Evolutionary conservation across 495 filamentous ascomycete species (phyloP), one percentile per base, ranked within the genome.

Genomic region (Rhypophila decipiens): DNA sequence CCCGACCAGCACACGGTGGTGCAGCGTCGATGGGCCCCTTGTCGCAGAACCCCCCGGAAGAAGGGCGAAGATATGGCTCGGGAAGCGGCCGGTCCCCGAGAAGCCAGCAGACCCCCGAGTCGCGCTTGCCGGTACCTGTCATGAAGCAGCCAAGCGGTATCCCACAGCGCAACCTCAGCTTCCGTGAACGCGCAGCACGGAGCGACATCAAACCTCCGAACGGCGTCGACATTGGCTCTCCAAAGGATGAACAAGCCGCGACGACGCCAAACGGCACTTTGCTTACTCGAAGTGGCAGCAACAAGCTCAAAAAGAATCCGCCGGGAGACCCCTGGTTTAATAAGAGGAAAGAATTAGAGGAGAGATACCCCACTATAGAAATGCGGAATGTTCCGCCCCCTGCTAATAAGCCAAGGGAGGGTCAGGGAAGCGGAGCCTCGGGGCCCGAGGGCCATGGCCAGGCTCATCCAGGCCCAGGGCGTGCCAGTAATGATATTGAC

Each of bases 161-260:
- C 24, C 68, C 70, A 37, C 65, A 71, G 55, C 65, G 72, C 41
- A 74, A 72, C 45, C 58, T 74, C 41, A 75, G 72, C 52, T 74
- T 75, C 50, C 69, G 72, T 15, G 72, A 75, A 52, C 66, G 72
- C 20, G 67, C 70, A 12, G 68, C 65, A 4, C 66, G 60, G 35
- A 59, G 59, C 39, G 68, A 74, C 12, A 23, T 54, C 31, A 59
- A 60, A 23, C 29, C 59, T 10, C 57, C 68, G 15, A 57, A 60
- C 9, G 53, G 45, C 2, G 47, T 64, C 1, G 56, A 56, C 15
- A 52, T 47, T 9, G 50, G 37, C n/a, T 50, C 53, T 3, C 40
- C 57, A 15, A 49, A 58, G 5, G 46, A 55, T 15, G 37, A 46
- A 1, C 51, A 56, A 1, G 64, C 66, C 3, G 33, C 51, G 15